Base-by-base conservation (phyloP, 2,329 filamentous ascomycete species). In the Drechslera avenae region DNA sequence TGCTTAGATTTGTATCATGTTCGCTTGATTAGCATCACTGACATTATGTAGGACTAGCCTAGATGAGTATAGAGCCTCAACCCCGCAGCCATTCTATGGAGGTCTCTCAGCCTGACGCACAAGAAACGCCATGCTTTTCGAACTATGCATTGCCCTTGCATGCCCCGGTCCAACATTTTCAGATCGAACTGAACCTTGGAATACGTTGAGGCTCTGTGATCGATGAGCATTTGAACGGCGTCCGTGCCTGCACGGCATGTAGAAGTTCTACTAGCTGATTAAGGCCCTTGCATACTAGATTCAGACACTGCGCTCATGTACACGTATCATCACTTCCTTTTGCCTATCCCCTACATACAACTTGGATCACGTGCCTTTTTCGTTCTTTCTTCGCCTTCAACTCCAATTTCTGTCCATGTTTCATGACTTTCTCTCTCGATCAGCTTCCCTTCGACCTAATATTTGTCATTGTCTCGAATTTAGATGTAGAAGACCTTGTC, bases 391-490 rank as follows among this genome's bases (percentile, higher is more conserved):
- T 9, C 16, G 16, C 35, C 26, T 10, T 14, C 14, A 21, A 19
- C 17, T 33, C 19, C 16, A 31, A 9, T n/a, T 16, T n/a, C 5
- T 28, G 19, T 21, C 41, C 16, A 12, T 32, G 45, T 49, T 61
- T 57, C 54, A 73, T 73, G 69, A 54, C 54, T 57, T 39, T 57
- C 41, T 56, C 56, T 16, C 65, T 82, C 35, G 75, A 79, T 51
- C 58, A 63, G 23, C 70, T 89, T 10, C 86, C 87, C 0, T 85
- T 83, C 63, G 87, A 90, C 70, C 76, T 89, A n/a, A 72, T 88
- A 21, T 81, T 82, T 41, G 78, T 82, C 43, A 80, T 89, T 43
- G 77, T 81, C 6, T 74, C 75, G 5, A 72, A 77, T 47, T 76
- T 90, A 30, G 76, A 81, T 14, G 72, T 86, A 19, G 78, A 83